Conservation (phyloP, 805 yeast genomes). For the Teunomyces cretensis region DNA sequence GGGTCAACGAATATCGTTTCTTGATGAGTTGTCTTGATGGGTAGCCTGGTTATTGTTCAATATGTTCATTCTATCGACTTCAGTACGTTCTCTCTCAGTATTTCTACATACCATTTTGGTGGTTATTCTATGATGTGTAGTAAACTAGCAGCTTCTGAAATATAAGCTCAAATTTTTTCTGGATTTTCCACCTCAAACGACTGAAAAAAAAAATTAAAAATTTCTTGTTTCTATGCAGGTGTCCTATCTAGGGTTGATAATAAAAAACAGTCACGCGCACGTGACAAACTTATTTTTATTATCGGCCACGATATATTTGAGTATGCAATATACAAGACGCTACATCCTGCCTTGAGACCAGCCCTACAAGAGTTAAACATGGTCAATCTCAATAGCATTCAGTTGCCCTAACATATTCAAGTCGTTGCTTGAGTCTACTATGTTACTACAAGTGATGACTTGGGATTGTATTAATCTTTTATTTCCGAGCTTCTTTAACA, state of each 20-base stretch:
- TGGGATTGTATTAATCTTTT: no score
- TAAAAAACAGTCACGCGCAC: constrained; percentile 1
- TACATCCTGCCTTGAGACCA: no score
- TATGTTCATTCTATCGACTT: constrained; percentile 1
- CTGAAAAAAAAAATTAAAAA: constrained; percentile 4
- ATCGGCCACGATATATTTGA: no score
- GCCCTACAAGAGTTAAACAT: no score
- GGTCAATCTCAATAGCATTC: no score
- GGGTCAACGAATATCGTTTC: constrained; percentile 28
- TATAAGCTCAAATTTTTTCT: constrained; percentile 4
- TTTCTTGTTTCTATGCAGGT: neutral
- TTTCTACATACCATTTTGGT: constrained; percentile 18
- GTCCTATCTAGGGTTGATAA: neutral
- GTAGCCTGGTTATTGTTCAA: neutral
- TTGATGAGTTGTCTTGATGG: neutral
- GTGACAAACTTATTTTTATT: neutral
- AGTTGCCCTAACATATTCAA: neutral
- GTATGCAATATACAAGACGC: neutral
- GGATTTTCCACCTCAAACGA: neutral
- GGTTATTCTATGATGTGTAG: constrained; percentile 13
- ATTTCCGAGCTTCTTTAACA: no score
- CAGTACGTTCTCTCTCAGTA: neutral
- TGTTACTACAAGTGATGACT: no score
- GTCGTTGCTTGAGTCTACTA: no score
- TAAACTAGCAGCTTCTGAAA: constrained; percentile 5